phyloP scores from a whole-genome alignment of 1,284 basidiomycete species.

The Tilletia caries region DNA sequence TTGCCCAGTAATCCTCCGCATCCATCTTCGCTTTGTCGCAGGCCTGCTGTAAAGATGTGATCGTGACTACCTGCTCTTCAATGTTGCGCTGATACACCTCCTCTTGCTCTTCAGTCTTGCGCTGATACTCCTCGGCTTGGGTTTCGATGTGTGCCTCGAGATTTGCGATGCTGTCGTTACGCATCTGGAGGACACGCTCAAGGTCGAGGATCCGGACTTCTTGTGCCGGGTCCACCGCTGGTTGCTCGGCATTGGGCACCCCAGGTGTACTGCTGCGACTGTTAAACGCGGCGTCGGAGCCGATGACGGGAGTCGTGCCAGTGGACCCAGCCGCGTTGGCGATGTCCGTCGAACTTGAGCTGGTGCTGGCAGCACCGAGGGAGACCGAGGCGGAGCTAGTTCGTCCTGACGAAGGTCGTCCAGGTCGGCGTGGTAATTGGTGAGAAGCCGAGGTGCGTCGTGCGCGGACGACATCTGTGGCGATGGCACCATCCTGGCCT shows the following conservation, averaged over 20 bases:
- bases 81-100: slow-evolving; percentile 1
- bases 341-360: slow-evolving; percentile 2
- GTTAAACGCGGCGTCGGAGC: background rate
- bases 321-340: background rate
- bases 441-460: background rate
- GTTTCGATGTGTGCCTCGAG: background rate
- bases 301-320: background rate
- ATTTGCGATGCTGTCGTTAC: background rate
- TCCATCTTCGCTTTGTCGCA: slow-evolving; percentile 8
- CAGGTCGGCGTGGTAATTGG: background rate
- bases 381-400: background rate
- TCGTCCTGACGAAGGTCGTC: background rate
- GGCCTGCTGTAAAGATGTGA: background rate
- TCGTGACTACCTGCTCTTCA: background rate
- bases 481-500: background rate
- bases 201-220: background rate
- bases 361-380: background rate
- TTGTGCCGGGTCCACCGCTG: background rate
- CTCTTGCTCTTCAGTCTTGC: background rate
- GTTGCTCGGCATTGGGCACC: background rate
- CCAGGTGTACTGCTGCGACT: slow-evolving; percentile 1
- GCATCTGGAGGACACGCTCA: background rate
- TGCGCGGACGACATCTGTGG: background rate
- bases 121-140: slow-evolving; percentile 6
- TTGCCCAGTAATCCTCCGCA: slow-evolving; percentile 11